Conservation (phyloP, 495 filamentous ascomycete species). For the Bryoglossum gracile region DNA sequence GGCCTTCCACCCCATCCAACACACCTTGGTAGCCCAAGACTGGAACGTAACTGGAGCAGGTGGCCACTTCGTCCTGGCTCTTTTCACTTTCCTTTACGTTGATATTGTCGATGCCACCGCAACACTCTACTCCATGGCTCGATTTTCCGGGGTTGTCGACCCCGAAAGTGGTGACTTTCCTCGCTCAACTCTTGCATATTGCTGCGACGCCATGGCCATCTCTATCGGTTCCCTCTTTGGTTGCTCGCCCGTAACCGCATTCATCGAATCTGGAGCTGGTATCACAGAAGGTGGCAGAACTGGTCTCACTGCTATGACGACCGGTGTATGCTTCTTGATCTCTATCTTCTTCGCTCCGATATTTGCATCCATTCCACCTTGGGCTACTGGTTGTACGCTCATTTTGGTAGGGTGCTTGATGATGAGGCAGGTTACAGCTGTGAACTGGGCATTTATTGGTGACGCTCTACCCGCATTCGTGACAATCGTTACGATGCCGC, state of each 20-base stretch:
- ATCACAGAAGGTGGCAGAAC: constrained; percentile 77
- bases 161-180: constrained; percentile 55
- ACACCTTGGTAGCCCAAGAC: constrained; percentile 54
- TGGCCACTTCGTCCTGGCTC: constrained; percentile 59
- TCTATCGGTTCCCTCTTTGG: constrained; percentile 72
- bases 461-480: constrained; percentile 77
- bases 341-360: constrained; percentile 78
- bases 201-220: constrained; percentile 55
- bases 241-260: constrained; percentile 68
- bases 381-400: constrained; percentile 76
- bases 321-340: constrained; percentile 70
- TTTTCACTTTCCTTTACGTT: constrained; percentile 82
- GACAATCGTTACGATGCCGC: constrained; percentile 72
- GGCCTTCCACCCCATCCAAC: constrained; percentile 67
- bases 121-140: constrained; percentile 73
- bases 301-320: constrained; percentile 66
- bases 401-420: constrained; percentile 59
- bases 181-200: constrained; percentile 61
- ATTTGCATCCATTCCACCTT: constrained; percentile 75
- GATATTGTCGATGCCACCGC: constrained; percentile 66
- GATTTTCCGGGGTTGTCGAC: constrained; percentile 61
- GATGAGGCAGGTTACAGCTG: constrained; percentile 46
- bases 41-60: constrained; percentile 58
- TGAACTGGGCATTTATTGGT: constrained; percentile 50
- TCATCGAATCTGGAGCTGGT: constrained; percentile 76